Evolutionary conservation across 129 eudicot species (phyloP), one percentile per base, ranked within the genome.

Genomic region (Ambrosia trifida): DNA sequence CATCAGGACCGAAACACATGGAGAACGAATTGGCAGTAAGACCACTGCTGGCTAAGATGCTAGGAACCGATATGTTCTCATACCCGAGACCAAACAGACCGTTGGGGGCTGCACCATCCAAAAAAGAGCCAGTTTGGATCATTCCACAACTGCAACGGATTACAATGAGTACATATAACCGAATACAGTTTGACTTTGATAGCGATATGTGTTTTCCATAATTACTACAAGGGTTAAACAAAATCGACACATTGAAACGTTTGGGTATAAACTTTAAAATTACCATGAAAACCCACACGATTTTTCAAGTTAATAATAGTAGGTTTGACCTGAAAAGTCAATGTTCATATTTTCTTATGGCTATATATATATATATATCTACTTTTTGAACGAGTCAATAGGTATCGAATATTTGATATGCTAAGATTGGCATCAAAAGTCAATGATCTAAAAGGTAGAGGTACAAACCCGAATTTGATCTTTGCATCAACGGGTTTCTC

Each of bases 51-150:
- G 99, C 97, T 81, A 95, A 82, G 18, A 76, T 86, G 82, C 99
- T 90, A 47, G 99, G 97, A 50, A 95, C 96, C 9, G 99, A 95
- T 64, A 83, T 18, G 46, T 72, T 83, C 49, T 86, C 88, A 73
- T 88, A 72, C 3, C 99, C 97, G 0, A 95, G 96, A 60, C 99
- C 97, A 72, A 95, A 89, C 38, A 95, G 85, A 66, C 99, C 99
- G 40, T 95, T 95, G 3, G 91, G 90, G 76, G 96, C 99, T 18
- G 95, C 97, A 68, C 89, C 93, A 46, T 84, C 84, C 78, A 95
- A 79, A 79, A 95, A 95, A 20, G 86, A 86, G 75, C 99, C 99
- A 17, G 97, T 90, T 81, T 95, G 94, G 50, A 74, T 31, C 60
- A 74, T 75, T 24, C 99, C 99, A 76, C 99, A 95, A 35, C 99